These are phyloP conservation scores for Lactifluus echinatus DNA, from an alignment of 768 basidiomycete genomes.

Conservation along the genomic window DNA sequence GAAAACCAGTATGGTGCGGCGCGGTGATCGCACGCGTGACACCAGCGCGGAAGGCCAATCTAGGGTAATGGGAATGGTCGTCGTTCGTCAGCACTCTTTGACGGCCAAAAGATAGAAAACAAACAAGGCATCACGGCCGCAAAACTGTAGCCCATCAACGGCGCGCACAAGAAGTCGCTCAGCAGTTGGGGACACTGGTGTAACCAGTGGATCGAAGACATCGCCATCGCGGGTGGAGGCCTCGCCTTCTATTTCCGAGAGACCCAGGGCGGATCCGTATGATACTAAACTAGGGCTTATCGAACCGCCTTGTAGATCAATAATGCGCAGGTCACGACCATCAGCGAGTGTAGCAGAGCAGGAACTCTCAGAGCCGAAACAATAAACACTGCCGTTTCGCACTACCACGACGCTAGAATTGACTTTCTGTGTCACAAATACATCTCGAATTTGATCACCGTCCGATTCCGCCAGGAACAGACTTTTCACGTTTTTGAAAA, in stretches of 20 bases:
- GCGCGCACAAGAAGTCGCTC: slow-evolving; percentile 42
- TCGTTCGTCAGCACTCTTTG: slow-evolving; percentile 4
- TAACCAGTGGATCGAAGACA: slow-evolving; percentile 38
- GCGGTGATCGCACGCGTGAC: slow-evolving; percentile 62
- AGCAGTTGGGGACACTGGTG: slow-evolving; percentile 28
- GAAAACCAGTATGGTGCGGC: slow-evolving; percentile 46
- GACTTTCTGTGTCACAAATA: slow-evolving; percentile 26
- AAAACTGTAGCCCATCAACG: slow-evolving; percentile 65
- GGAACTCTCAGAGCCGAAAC: slow-evolving; percentile 33
- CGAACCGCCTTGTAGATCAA: slow-evolving; percentile 62
- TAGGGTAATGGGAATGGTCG: slow-evolving; percentile 25
- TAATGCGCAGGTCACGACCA: slow-evolving; percentile 23
- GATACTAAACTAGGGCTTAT: slow-evolving; percentile 53
- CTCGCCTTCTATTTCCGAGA: slow-evolving; percentile 62
- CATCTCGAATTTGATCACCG: slow-evolving; percentile 26
- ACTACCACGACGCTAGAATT: slow-evolving; percentile 39
- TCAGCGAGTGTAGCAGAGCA: slow-evolving; percentile 21
- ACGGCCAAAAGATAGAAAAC: slow-evolving; percentile 29
- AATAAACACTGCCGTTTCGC: slow-evolving; percentile 43
- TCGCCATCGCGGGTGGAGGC: slow-evolving; percentile 46
- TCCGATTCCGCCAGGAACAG: slow-evolving; percentile 35
- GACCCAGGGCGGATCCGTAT: slow-evolving; percentile 57
- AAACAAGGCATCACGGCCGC: slow-evolving; percentile 49
- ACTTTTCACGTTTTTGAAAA: slow-evolving; percentile 58
- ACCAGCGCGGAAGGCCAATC: slow-evolving; percentile 67